These are phyloP conservation scores for Mortierella hygrophila DNA, from an alignment of 192 early-diverging fungal species.

Conservation along the genomic window DNA sequence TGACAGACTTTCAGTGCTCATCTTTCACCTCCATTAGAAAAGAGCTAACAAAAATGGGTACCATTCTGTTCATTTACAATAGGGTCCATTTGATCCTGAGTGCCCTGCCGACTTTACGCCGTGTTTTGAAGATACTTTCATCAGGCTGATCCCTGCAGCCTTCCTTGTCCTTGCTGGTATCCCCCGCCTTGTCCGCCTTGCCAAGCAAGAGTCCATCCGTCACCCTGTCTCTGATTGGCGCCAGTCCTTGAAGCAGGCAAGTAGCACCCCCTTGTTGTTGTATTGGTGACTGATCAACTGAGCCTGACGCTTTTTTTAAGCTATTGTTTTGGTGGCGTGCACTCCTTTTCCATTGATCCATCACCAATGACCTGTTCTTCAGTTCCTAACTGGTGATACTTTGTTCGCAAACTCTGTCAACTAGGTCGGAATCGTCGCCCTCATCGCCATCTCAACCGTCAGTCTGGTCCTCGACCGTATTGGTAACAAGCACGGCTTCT, in stretches of 20 bases:
- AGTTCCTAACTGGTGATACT: not conserved
- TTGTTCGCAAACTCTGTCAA: not conserved
- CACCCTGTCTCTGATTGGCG: slow-evolving; percentile 32
- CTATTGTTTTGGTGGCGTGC: slow-evolving; percentile 14
- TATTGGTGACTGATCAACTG: not conserved
- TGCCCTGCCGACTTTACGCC: slow-evolving; percentile 55
- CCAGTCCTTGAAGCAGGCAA: slow-evolving; percentile 33
- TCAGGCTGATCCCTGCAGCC: slow-evolving; percentile 21
- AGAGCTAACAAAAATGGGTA: not conserved
- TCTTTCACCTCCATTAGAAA: not conserved
- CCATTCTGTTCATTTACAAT: not conserved
- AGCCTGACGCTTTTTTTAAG: not conserved
- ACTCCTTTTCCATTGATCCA: not conserved
- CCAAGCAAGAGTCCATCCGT: slow-evolving; percentile 12
- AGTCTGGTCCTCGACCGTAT: not conserved
- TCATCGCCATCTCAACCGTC: slow-evolving; percentile 7
- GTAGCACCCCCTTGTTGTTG: not conserved
- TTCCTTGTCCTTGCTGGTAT: slow-evolving; percentile 24
- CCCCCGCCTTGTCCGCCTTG: slow-evolving; percentile 14
- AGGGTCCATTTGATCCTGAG: slow-evolving; percentile 55
- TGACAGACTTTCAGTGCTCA: not conserved
- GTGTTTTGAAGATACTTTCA: slow-evolving; percentile 56
- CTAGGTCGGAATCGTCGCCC: slow-evolving; percentile 25
- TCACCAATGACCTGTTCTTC: not conserved
- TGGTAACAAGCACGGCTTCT: not conserved